Evolutionary conservation across 2,329 filamentous ascomycete genomes (phyloP), one percentile per base, ranked within the genome.

Genomic region (Monilinia fructigena): DNA sequence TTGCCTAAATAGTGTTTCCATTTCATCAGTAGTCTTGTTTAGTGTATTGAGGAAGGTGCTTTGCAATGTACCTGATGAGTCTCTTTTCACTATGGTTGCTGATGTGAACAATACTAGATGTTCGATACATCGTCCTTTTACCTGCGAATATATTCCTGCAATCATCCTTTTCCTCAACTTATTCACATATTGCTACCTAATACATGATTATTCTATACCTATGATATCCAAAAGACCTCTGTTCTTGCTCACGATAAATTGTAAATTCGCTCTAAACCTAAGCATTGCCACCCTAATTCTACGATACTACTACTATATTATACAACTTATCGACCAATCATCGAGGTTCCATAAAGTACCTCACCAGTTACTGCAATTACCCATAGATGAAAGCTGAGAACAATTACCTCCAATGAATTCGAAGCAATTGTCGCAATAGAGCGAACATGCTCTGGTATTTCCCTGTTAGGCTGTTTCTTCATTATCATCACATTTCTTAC

Each of bases 401-500:
- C 5, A 42, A 42, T 63, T 7, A 63, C 60, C 3, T 10, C 3
- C 11, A 23, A 48, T 8, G 58, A 65, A 40, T 56, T 40, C 10
- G 14, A 48, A 35, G 38, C 45, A 6, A 65, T 65, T 12, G n/a
- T 16, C n/a, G 18, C 35, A 5, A 60, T 56, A 18, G 63, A 65
- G 45, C 40, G 63, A 52, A 26, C 79, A 47, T 81, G 81, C 68
- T 85, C 83, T 3, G 76, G 80, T 8, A 71, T 86, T 55, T 86
- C 84, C 2, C 74, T 86, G 2, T 40, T 82, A 4, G 83, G 83
- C 26, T 82, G 82, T 11, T 73, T 79, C 35, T 80, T 86, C 72
- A 83, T 86, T 65, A 77, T 86, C 62, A 70, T 76, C 42, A 86
- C 83, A 10, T 86, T 85, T 68, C 69, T 81, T 8, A 70, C 72